phyloP scores from a whole-genome alignment of 495 filamentous ascomycete species.

The Podospora pseudoanserina region DNA sequence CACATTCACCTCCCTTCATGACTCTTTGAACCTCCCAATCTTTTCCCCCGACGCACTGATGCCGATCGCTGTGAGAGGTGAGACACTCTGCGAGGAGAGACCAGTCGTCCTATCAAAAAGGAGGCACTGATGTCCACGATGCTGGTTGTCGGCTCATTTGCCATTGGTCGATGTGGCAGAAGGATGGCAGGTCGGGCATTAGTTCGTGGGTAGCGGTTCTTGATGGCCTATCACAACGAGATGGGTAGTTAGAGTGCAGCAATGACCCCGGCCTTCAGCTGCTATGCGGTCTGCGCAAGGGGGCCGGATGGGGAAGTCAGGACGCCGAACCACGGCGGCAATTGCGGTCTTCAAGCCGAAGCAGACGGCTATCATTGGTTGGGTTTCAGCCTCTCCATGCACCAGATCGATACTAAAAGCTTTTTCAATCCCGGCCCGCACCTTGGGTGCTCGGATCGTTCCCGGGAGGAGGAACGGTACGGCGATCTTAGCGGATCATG shows the following conservation, averaged over 20 bases:
- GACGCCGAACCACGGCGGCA: not conserved
- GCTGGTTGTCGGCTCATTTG: not conserved
- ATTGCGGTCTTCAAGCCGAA: slow-evolving; percentile 3
- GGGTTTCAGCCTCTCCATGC: slow-evolving; percentile 1
- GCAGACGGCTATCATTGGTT: not conserved
- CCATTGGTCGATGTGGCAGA: not conserved
- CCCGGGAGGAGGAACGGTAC: not conserved
- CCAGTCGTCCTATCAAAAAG: not conserved
- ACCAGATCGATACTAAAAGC: not conserved
- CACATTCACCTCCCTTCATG: not conserved
- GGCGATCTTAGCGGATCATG: not conserved
- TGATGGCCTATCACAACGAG: slow-evolving; percentile 9
- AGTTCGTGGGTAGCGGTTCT: not conserved
- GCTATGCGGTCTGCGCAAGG: slow-evolving; percentile 17
- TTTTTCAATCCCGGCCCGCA: not conserved
- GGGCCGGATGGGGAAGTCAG: slow-evolving; percentile 5
- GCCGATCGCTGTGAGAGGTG: not conserved
- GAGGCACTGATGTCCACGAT: not conserved
- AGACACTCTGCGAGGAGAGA: not conserved
- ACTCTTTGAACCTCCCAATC: not conserved
- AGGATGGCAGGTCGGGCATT: not conserved
- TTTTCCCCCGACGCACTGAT: not conserved
- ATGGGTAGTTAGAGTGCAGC: not conserved
- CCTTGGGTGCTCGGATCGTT: not conserved
- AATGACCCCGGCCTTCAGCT: slow-evolving; percentile 15